phyloP scores from a whole-genome alignment of 1,139 yeast species.

The Waltiozyma solani region DNA sequence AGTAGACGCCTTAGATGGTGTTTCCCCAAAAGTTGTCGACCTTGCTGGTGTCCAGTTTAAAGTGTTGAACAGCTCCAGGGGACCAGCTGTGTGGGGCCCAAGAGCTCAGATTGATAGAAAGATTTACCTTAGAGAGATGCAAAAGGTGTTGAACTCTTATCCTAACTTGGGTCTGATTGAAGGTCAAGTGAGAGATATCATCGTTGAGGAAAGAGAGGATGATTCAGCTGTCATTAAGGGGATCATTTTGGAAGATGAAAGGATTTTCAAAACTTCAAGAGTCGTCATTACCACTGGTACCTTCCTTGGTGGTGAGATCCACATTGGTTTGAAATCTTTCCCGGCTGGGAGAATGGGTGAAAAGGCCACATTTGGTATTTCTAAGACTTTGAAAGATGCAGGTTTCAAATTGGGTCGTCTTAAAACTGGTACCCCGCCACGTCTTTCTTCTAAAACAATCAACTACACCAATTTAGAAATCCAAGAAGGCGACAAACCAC shows the following conservation, averaged over 20 bases:
- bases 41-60: slow-evolving; percentile 90
- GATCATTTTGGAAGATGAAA: slow-evolving; percentile 61
- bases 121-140: slow-evolving; percentile 77
- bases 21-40: slow-evolving; percentile 77
- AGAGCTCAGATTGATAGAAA: slow-evolving; percentile 91
- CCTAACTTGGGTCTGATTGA: slow-evolving; percentile 50
- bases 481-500: slow-evolving; percentile 75
- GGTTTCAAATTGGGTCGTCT: slow-evolving; percentile 84
- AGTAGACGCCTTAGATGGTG: slow-evolving; percentile 95
- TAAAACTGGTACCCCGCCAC: slow-evolving; percentile 96
- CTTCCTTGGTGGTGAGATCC: slow-evolving; percentile 88
- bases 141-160: slow-evolving; percentile 48
- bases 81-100: slow-evolving; percentile 99
- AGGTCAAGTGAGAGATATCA: slow-evolving; percentile 81
- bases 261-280: slow-evolving; percentile 44
- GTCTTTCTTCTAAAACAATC: slow-evolving; percentile 65
- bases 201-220: slow-evolving; percentile 36
- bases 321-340: slow-evolving; percentile 66
- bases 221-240: slow-evolving; percentile 39
- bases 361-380: slow-evolving; percentile 80
- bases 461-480: slow-evolving; percentile 47
- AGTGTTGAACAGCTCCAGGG: slow-evolving; percentile 77
- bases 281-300: slow-evolving; percentile 96
- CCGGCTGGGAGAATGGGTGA: slow-evolving; percentile 97
- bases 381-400: slow-evolving; percentile 62